Percentiles rank a stretch among this genome's conserved stretches.
phyloP scores from a whole-genome alignment of 169 alveolate genomes.

The Eimeria sp. region DNA sequence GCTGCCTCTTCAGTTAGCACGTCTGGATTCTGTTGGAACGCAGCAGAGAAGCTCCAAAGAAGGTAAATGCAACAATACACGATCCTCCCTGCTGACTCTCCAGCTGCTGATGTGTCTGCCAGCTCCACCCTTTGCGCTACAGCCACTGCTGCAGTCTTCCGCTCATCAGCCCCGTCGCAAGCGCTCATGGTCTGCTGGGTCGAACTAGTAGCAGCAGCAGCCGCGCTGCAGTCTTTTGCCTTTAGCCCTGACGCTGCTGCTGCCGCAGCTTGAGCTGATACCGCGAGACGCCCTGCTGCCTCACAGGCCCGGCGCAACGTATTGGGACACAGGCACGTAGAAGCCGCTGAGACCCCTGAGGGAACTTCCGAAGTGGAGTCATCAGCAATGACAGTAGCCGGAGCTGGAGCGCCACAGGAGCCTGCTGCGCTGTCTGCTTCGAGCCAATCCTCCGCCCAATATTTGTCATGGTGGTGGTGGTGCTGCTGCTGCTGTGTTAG shows the following conservation, averaged over 20 bases:
- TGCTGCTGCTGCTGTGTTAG: slow-evolving; percentile 24
- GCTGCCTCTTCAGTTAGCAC: not conserved
- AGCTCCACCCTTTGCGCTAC: not conserved
- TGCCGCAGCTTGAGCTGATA: slow-evolving; percentile 5
- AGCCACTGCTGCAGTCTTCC: not conserved
- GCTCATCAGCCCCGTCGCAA: not conserved
- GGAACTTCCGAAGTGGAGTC: not conserved
- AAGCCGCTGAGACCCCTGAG: not conserved
- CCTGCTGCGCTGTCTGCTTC: slow-evolving; percentile 9
- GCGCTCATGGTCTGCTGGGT: not conserved
- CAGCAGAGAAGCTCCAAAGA: slow-evolving; percentile 42
- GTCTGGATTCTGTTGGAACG: slow-evolving; percentile 21
- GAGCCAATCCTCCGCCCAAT: slow-evolving; percentile 42
- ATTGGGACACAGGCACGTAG: not conserved
- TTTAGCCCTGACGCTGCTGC: not conserved
- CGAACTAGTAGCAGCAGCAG: not conserved
- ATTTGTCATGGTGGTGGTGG: not conserved
- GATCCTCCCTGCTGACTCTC: not conserved
- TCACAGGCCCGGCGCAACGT: slow-evolving; percentile 51
- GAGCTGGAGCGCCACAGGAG: not conserved
- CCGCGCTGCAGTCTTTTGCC: not conserved
- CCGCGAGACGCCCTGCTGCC: slow-evolving; percentile 4
- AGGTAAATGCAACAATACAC: slow-evolving; percentile 1
- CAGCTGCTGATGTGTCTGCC: not conserved
- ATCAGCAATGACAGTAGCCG: slow-evolving; percentile 21